phyloP scores from a whole-genome alignment of 352 stramenopile species.

The Phytophthora citrophthora region DNA sequence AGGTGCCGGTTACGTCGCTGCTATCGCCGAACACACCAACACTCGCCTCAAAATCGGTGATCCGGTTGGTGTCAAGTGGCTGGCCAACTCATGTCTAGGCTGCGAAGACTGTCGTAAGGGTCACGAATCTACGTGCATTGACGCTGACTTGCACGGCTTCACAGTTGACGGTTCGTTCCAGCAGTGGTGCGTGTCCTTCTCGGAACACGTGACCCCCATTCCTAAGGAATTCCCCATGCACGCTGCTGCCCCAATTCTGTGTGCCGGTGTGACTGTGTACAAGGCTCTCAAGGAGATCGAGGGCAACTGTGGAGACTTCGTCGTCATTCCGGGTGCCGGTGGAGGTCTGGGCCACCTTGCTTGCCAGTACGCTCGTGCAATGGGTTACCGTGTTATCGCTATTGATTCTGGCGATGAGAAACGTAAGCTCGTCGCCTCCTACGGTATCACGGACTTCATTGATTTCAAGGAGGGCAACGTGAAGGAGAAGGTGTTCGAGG shows the following conservation, averaged over 20 bases:
- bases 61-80: conserved; percentile 50
- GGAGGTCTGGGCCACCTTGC: conserved; percentile 83
- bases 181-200: conserved; percentile 71
- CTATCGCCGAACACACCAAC: conserved; percentile 41
- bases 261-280: conserved; percentile 87
- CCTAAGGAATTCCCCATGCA: conserved; percentile 52
- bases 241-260: conserved; percentile 74
- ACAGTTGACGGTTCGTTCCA: conserved; percentile 53
- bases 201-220: conserved; percentile 72
- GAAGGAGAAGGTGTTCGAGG: conserved; percentile 42
- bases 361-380: conserved; percentile 73
- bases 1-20: conserved; percentile 49
- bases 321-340: conserved; percentile 67
- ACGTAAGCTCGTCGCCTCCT: conserved; percentile 53
- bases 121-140: conserved; percentile 45
- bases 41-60: conserved; percentile 48
- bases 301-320: conserved; percentile 42
- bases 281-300: conserved; percentile 71
- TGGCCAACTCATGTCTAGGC: conserved; percentile 48
- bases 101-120: conserved; percentile 59
- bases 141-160: conserved; percentile 39
- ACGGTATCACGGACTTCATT: conserved; percentile 76
- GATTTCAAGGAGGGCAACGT: conserved; percentile 65
- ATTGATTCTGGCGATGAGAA: conserved; percentile 73
- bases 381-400: conserved; percentile 73